Evolutionary conservation across 345 rosid species (phyloP), one percentile per base, ranked within the genome.

Genomic region (Lenwebbia sp.): DNA sequence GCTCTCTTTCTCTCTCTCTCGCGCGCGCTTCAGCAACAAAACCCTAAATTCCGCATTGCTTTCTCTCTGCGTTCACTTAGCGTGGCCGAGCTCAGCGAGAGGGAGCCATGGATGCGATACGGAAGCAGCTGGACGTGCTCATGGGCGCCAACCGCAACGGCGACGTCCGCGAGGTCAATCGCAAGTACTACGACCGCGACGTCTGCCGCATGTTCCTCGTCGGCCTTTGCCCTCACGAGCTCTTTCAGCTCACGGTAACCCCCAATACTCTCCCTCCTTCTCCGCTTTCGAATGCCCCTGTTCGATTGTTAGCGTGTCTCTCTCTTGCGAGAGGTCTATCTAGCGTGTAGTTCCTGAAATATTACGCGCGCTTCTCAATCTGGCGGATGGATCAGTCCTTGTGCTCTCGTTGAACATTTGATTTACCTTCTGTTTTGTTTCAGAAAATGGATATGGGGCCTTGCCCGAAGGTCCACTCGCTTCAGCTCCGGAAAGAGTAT

Each of bases 381-480:
- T 14, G 7, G 37, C 74, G 28, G 56, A 10, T 22, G 28, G 53
- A 47, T 49, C 75, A 2, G 49, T 78, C 56, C 57, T 84, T 53
- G n/a, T 13, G 13, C 65, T 81, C 37, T 51, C 65, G 37, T 15
- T 60, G 33, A 7, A 0, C 81, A 13, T 70, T 70, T 23, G 78
- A 10, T 58, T 26, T 57, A 33, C 65, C 50, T 55, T 37, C 30
- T 75, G 21, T 83, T 15, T 88, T 76, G 37, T 86, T 82, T 74
- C 94, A 98, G 99, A 98, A 98, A 94, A 98, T 98, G 99, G 99
- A 98, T 88, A 96, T 98, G 99, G 99, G 99, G 55, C 99, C 99
- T 7, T 98, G 99, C 90, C 98, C 99, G 40, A 98, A 98, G 90
- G 98, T 96, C 85, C 99, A 98, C 90, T 98, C 99, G 51, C 90